Conservation (phyloP, 495 filamentous ascomycete species). For the Xylaria acuta region DNA sequence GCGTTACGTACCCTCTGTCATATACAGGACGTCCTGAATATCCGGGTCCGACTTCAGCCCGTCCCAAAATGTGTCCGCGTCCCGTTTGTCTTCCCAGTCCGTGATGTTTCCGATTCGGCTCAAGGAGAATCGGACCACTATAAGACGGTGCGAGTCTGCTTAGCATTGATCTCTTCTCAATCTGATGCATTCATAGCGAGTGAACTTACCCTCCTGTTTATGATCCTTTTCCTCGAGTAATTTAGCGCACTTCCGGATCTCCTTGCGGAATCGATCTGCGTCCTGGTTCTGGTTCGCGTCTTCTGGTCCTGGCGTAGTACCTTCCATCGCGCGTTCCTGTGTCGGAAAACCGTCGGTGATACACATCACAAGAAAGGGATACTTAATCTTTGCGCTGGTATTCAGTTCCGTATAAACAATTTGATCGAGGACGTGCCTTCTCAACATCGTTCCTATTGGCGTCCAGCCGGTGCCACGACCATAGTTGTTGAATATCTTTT, state of each 20-base stretch:
- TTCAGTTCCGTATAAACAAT: constrained; percentile 9
- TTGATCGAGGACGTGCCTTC: constrained; percentile 19
- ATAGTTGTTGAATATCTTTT: constrained; percentile 2
- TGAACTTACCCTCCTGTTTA: constrained; percentile 10
- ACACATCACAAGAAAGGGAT: constrained; percentile 15
- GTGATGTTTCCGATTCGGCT: constrained; percentile 19
- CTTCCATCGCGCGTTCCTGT: constrained; percentile 21
- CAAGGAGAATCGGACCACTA: constrained; percentile 13
- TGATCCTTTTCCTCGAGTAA: constrained; percentile 13
- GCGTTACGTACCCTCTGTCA: constrained; percentile 11
- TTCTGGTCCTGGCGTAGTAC: constrained; percentile 2
- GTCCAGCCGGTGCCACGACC: constrained; percentile 23
- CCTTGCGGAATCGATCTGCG: constrained; percentile 21
- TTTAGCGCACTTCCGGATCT: constrained; percentile 1
- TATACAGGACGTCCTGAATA: constrained; percentile 12
- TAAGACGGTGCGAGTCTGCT: not conserved
- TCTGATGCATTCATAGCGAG: too few species aligned
- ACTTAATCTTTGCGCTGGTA: not conserved
- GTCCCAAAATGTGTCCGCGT: constrained; percentile 19
- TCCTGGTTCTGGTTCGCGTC: constrained; percentile 20
- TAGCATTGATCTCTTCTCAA: not conserved
- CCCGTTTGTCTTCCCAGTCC: constrained; percentile 15
- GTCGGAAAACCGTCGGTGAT: constrained; percentile 23
- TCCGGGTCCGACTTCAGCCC: constrained; percentile 9
- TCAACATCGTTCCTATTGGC: constrained; percentile 10